Base-by-base conservation (phyloP, 2,329 filamentous ascomycete species). In the Ophiostoma quercus region DNA sequence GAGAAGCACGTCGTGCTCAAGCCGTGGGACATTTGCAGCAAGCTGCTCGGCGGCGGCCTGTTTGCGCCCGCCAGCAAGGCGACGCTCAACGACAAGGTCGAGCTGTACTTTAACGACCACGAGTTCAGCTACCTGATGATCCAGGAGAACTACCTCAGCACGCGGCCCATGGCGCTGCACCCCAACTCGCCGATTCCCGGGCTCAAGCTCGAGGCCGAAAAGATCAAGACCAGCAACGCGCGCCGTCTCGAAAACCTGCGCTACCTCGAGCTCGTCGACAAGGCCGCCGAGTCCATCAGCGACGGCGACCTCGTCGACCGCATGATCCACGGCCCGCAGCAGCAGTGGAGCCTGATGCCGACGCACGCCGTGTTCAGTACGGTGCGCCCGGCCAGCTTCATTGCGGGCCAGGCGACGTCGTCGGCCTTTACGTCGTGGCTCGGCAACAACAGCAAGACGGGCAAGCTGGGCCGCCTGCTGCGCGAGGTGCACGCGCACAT, bases 81-180 rank as follows among this genome's bases (percentile, higher is more conserved):
- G 2, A 96, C 92, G 0, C 82, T 99, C 47, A 98, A 98, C 77
- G 94, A 99, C 79, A 99, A 99, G 83, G 95, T 96, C 73, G 94
- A 99, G 80, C 87, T 99, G 1, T 99, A 99, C 79, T 99, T 99
- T 84, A 98, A 99, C 78, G 95, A 99, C 76, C 95, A 99, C 77
- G 95, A 99, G 76, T 96, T 98, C 80, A 97, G 93, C 76, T 95
- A 90, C 76, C 83, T 99, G 68, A 98, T 99, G 95, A 88, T 99
- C 66, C 95, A 99, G 78, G 96, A 99, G 79, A 99, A 99, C 77
- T 99, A 99, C 75, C 84, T 99, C 14, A 90, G 88, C 73, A 93
- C 92, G 1, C 92, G 89, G 72, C 95, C 95, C 2, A 84, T 88
- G 72, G 84, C 79, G 4, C 82, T 90, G 14, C 82, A 91, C 3